Conservation (phyloP, 371 early-diverging fungal species). For the Mucor lusitanicus region DNA sequence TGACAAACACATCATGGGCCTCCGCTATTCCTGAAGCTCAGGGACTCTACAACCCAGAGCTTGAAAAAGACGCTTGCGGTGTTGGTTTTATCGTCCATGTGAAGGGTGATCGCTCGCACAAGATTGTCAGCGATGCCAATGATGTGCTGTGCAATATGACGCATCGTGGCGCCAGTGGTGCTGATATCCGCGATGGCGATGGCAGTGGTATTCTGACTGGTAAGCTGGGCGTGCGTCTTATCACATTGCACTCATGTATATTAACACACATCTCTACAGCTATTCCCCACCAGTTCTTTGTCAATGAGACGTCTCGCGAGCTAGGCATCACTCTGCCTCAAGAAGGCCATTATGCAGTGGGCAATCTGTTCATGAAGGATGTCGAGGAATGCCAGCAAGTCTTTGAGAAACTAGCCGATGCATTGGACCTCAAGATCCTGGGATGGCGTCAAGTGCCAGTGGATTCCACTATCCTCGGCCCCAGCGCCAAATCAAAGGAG, state of each 20-base stretch:
- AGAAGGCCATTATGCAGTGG: slow-evolving; percentile 90
- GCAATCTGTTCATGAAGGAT: slow-evolving; percentile 88
- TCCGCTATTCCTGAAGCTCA: slow-evolving; percentile 79
- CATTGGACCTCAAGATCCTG: slow-evolving; percentile 72
- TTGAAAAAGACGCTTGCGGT: slow-evolving; percentile 95
- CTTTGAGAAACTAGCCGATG: slow-evolving; percentile 76
- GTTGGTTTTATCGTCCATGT: slow-evolving; percentile 96
- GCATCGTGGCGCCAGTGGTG: slow-evolving; percentile 93
- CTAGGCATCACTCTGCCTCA: slow-evolving; percentile 68
- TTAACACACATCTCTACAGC: slow-evolving; percentile 11
- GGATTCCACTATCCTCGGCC: slow-evolving; percentile 88
- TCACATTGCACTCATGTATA: no score
- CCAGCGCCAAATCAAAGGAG: slow-evolving; percentile 84
- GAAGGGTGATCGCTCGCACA: slow-evolving; percentile 80
- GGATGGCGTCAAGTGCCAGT: slow-evolving; percentile 93
- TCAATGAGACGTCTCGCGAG: slow-evolving; percentile 56
- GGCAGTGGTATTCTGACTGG: slow-evolving; percentile 91
- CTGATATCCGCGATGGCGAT: slow-evolving; percentile 89
- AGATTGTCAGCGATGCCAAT: slow-evolving; percentile 85
- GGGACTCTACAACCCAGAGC: slow-evolving; percentile 88
- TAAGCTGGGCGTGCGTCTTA: background rate
- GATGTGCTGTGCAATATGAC: slow-evolving; percentile 95
- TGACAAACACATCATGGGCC: slow-evolving; percentile 77
- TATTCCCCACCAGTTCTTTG: slow-evolving; percentile 89
- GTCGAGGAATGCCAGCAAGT: slow-evolving; percentile 64